Conservation (phyloP, 225 moss, liverwort and hornwort genomes). For the Physcomitrium patens region DNA sequence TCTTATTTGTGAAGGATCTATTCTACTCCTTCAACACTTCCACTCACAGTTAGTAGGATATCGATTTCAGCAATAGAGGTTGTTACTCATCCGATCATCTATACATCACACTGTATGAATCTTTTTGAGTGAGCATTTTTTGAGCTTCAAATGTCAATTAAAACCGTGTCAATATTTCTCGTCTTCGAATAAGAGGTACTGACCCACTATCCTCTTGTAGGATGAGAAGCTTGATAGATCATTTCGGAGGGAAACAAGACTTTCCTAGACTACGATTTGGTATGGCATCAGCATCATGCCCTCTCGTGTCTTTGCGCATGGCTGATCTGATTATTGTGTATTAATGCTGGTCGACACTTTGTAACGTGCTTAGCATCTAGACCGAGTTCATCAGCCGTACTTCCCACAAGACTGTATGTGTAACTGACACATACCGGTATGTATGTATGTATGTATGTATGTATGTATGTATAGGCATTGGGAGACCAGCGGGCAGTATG, state of each 20-base stretch:
- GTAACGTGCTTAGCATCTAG: no score
- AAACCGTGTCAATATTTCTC: not conserved
- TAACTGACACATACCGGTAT: not conserved
- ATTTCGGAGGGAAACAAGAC: conserved; percentile 65
- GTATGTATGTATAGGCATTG: conserved; percentile 59
- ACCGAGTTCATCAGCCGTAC: not conserved
- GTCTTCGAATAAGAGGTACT: not conserved
- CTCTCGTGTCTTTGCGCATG: not conserved
- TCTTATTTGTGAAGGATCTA: conserved; percentile 4
- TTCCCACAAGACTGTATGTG: not conserved
- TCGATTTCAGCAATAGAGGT: no score
- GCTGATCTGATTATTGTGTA: not conserved
- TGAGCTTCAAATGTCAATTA: not conserved
- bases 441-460: no score
- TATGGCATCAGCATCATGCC: conserved; percentile 30
- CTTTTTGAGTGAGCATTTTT: no score
- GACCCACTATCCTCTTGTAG: conserved; percentile 39
- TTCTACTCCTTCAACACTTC: not conserved
- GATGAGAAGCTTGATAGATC: conserved; percentile 88
- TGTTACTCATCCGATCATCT: no score
- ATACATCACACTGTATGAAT: not conserved
- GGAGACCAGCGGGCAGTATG: conserved; percentile 90
- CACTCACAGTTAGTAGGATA: not conserved
- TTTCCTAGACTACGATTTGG: conserved; percentile 86
- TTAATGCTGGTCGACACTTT: no score